These are phyloP conservation scores for Dunaliella sp. DNA, from an alignment of 139 green algal species.

Conservation along the genomic window DNA sequence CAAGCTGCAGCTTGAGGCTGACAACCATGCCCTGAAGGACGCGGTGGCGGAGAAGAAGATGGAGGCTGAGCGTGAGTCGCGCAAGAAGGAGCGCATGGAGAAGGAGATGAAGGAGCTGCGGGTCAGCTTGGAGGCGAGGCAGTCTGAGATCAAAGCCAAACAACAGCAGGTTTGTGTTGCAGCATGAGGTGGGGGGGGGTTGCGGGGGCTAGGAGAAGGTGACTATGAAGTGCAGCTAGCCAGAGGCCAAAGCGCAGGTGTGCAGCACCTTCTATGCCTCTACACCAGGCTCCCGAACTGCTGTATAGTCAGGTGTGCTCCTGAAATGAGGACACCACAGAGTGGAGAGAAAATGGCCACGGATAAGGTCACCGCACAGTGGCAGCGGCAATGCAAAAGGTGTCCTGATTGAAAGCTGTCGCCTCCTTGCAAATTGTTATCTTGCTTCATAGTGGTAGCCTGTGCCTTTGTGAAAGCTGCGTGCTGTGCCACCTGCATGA, in stretches of 20 bases:
- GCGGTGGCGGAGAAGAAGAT: constrained; percentile 51
- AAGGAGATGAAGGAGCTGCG: constrained; percentile 76
- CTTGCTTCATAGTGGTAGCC: too few species aligned
- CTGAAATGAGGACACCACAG: neutral
- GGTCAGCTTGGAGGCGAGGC: constrained; percentile 58
- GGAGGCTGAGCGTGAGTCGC: constrained; percentile 73
- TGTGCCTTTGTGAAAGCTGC: too few species aligned
- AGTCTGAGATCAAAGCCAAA: constrained; percentile 79
- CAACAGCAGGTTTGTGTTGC: constrained; percentile 35
- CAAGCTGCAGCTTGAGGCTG: constrained; percentile 63
- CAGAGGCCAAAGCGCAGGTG: too few species aligned
- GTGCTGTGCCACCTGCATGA: too few species aligned
- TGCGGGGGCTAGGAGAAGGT: too few species aligned
- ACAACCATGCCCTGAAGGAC: constrained; percentile 64
- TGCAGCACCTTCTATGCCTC: neutral
- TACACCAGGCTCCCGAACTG: neutral
- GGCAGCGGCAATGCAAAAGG: too few species aligned
- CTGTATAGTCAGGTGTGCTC: neutral
- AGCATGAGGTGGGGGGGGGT: neutral
- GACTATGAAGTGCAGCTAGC: too few species aligned
- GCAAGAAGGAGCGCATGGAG: constrained; percentile 76
- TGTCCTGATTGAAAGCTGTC: too few species aligned
- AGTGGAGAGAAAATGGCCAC: neutral
- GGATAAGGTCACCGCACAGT: too few species aligned
- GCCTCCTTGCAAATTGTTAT: too few species aligned